Conservation (phyloP, 2,329 filamentous ascomycete species). For the Gnomoniopsis sp. region DNA sequence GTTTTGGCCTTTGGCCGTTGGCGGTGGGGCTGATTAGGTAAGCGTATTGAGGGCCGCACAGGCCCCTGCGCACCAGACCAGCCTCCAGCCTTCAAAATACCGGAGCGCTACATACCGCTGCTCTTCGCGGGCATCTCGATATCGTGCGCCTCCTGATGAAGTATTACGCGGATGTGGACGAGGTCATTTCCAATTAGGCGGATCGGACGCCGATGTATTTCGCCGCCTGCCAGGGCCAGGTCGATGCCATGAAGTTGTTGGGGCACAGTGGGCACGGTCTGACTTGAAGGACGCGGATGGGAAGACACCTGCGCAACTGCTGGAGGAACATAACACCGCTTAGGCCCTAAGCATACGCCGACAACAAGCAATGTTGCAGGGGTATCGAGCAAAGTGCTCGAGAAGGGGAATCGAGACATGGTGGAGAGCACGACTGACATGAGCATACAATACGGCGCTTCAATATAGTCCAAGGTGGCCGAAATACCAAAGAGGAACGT, state of each 20-base stretch:
- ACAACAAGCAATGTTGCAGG: not conserved
- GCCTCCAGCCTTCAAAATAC: too few species aligned
- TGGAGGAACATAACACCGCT: constrained; percentile 1
- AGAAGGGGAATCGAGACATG: not conserved
- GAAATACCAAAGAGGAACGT: too few species aligned
- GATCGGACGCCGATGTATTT: constrained; percentile 12
- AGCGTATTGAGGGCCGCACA: too few species aligned
- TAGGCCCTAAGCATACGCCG: not conserved
- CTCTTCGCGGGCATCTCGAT: not conserved
- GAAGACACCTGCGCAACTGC: constrained; percentile 8
- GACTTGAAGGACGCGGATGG: constrained; percentile 8
- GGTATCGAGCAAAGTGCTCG: not conserved
- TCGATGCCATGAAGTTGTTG: constrained; percentile 10
- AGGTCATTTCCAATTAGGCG: not conserved
- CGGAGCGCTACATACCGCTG: constrained; percentile 1
- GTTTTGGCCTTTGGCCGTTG: too few species aligned
- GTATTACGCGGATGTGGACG: constrained; percentile 2
- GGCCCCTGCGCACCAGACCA: too few species aligned
- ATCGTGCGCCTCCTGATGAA: constrained; percentile 5
- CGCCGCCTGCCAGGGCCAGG: not conserved
- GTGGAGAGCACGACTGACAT: not conserved
- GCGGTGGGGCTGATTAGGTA: too few species aligned
- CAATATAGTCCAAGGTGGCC: not conserved
- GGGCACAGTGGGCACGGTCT: constrained; percentile 6
- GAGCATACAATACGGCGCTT: not conserved